Evolutionary conservation across 768 basidiomycete genomes (phyloP).

Genomic region (Leccinum broughii): DNA sequence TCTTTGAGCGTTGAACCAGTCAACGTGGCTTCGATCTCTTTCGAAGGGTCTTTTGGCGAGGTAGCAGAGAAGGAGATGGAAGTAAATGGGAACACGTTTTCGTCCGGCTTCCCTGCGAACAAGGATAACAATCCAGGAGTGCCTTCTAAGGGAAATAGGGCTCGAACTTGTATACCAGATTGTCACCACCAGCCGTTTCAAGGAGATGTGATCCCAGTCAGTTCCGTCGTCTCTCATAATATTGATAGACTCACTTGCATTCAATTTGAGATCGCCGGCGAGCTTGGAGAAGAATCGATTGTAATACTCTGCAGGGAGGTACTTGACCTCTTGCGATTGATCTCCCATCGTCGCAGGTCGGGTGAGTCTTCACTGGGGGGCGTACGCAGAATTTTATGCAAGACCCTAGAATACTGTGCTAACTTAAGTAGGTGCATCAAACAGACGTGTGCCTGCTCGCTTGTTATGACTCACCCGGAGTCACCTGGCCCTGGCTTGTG

Average conservation of each 20-base stretch:
- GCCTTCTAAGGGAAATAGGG: neutral
- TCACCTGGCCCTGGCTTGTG: neutral
- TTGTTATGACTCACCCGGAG: neutral
- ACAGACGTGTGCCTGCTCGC: neutral
- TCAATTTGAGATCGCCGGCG: constrained; percentile 57
- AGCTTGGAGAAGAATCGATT: constrained; percentile 51
- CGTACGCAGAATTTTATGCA: neutral
- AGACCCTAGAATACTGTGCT: neutral
- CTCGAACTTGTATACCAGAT: neutral
- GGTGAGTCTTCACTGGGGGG: neutral
- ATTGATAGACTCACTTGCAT: constrained; percentile 47
- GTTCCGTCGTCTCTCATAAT: neutral
- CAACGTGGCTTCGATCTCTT: too few species aligned
- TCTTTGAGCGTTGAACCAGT: neutral
- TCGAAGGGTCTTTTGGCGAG: too few species aligned
- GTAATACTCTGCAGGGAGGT: constrained; percentile 54
- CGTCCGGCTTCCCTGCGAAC: neutral
- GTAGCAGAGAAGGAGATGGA: too few species aligned
- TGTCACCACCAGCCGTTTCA: constrained; percentile 3
- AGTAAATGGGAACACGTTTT: neutral
- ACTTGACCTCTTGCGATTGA: neutral
- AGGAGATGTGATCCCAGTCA: neutral
- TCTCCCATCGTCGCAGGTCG: neutral
- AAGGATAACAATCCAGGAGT: neutral
- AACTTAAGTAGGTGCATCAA: neutral